Conservation (phyloP, 2,329 filamentous ascomycete genomes). For the Penicillium palitans region DNA sequence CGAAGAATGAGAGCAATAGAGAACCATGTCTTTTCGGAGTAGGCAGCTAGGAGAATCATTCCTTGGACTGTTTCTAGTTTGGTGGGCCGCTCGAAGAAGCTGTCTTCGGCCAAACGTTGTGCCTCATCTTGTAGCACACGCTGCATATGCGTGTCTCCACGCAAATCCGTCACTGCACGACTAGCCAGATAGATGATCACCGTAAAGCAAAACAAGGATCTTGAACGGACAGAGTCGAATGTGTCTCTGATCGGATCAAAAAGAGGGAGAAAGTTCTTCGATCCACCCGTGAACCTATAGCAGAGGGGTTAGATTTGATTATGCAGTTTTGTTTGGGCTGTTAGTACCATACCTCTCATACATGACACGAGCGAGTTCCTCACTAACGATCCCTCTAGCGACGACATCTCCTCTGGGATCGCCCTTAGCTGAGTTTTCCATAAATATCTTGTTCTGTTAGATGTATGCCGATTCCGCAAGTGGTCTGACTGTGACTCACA, state of each 20-base stretch:
- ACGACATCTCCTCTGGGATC: constrained; percentile 34
- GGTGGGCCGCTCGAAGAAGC: constrained; percentile 39
- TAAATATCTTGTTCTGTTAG: constrained; percentile 29
- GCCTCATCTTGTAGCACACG: constrained; percentile 40
- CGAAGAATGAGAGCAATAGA: constrained; percentile 39
- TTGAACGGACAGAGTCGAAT: constrained; percentile 38
- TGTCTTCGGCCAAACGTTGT: constrained; percentile 38
- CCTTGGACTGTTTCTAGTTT: constrained; percentile 40
- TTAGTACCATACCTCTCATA: constrained; percentile 33
- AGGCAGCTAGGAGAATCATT: constrained; percentile 39
- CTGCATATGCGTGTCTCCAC: constrained; percentile 35
- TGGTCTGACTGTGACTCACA: constrained; percentile 18
- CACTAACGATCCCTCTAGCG: constrained; percentile 34
- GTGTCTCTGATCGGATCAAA: constrained; percentile 41
- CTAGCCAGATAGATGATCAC: constrained; percentile 40
- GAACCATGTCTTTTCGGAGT: constrained; percentile 41
- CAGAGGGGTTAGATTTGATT: not conserved
- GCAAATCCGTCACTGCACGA: constrained; percentile 35
- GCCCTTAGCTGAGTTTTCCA: constrained; percentile 31
- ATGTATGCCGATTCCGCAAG: not conserved
- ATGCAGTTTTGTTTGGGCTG: not conserved
- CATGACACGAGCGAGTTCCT: constrained; percentile 36
- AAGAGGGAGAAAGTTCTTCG: constrained; percentile 36
- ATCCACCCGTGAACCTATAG: constrained; percentile 33
- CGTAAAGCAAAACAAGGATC: constrained; percentile 39